Base-by-base conservation (phyloP, 306 rosid species). In the Vigna trinervia region DNA sequence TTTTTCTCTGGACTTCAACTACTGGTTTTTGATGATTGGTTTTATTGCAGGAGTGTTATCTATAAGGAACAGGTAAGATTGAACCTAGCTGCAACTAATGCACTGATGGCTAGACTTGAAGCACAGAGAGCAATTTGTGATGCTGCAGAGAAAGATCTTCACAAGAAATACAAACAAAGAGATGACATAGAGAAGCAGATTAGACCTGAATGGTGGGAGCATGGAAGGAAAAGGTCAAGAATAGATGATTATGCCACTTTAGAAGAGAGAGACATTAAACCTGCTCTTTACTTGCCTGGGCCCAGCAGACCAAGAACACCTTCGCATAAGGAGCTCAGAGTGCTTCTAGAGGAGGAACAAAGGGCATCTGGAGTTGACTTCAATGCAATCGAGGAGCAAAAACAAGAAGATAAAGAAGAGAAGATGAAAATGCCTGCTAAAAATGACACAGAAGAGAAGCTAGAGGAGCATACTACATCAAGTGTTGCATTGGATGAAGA, bases 41-140 rank as follows among this genome's bases (percentile, higher is more conserved):
- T 85, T 68, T 15, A 52, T 2, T 86, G 87, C 71, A 92, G 99
- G 94, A 89, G 94, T 83, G 97, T 96, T 22, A 86, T 93, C 30
- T 96, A 96, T 68, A 96, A 96, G 89, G 99, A 96, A 80, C 99
- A 96, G 71, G 73, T 93, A 67, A 96, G 99, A 85, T 85, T 96
- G 79, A 96, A 96, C 87, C 98, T 87, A 83, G 98, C 94, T 56
- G 97, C 99, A 54, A 65, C 84, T 22, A 88, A 79, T 78, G 96
- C 99, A 32, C 89, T 96, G 48, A 91, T 87, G 99, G 98, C 99
- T 70, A 86, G 99, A 84, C 97, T 96, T 32, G 97, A 96, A 88
- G 94, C 97, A 39, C 99, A 96, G 68, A 88, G 87, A 75, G 90
- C 84, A 20, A 88, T 96, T 45, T 91, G 99, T 46, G 88, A 91